Evolutionary conservation across 2,329 filamentous ascomycete species (phyloP), one percentile per base, ranked within the genome.

Genomic region (Fusarium oligoseptatum): DNA sequence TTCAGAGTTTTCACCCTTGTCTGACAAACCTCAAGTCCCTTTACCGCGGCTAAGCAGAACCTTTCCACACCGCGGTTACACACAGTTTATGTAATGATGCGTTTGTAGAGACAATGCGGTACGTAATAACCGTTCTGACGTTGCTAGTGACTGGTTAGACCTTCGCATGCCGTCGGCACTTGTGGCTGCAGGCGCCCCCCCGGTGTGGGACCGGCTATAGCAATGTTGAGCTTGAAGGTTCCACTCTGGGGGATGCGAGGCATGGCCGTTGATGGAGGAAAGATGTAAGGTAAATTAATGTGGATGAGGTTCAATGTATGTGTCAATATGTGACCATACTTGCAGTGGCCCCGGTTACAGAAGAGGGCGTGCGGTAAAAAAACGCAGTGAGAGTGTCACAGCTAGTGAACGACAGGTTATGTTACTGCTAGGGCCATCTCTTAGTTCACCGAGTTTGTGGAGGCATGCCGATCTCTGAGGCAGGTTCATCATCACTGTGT

Each of bases 261-360:
- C 37, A 41, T 41, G 57, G 17, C 37, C 7, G 37, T n/a, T 43
- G 37, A 32, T 41, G 32, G 29, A 6, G 17, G 37, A 24, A 48
- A 14, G 14, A 20, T 41, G 37, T 24, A 41, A 43, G 22, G 37
- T 60, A 29, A 32, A 60, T 29, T 32, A 32, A 29, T 20, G 57
- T 60, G 57, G 36, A 60, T 20, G 20, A 9, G 17, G 14, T 12
- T 12, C 15, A 29, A 60, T 60, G 17, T 29, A 60, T 60, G 57
- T 60, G 57, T 60, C 57, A 60, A 37, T 17, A 29, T 60, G 24
- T 24, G 57, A 20, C 34, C 57, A 60, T 43, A 27, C 39, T 60
- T 22, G 37, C 57, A 60, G 57, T 39, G 20, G 34, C 3, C 15
- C 55, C 6, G 9, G 15, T 11, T 29, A 14, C 5, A 2, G 15